A percentile compares a stretch with the other conserved stretches of the same genome.
Conservation (phyloP, 202 grass and related monocot genomes). For the Brachypodium distachyon region DNA sequence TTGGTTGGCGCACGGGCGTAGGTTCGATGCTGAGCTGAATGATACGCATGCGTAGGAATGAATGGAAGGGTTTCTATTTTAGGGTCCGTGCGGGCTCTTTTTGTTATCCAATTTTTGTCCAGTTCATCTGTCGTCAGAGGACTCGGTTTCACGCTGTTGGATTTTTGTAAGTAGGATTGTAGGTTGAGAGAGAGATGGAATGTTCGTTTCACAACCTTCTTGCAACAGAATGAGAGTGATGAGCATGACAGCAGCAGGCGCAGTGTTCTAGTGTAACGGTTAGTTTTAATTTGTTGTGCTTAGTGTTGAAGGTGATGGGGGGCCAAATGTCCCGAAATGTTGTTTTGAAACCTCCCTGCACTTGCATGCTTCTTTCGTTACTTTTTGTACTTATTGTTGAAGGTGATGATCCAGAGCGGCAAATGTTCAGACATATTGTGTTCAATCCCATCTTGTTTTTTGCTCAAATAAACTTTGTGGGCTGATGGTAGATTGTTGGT, state of each 20-base stretch:
- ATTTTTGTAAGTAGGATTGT: neutral
- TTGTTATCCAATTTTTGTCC: neutral
- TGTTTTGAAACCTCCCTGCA: no score
- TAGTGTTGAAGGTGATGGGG: neutral
- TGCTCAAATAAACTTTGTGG: neutral
- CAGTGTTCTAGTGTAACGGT: no score
- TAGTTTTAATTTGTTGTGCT: no score
- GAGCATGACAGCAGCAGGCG: neutral
- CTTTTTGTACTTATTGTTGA: neutral
- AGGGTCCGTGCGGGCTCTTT: neutral
- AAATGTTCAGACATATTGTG: neutral
- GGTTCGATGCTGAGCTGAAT: constrained; percentile 8
- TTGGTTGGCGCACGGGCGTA: no score
- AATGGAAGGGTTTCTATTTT: neutral
- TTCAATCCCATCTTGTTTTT: neutral
- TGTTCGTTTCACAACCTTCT: neutral
- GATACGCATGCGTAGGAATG: neutral
- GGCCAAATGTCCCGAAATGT: neutral
- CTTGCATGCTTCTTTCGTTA: no score
- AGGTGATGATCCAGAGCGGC: neutral
- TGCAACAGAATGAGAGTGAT: neutral
- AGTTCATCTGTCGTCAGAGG: no score
- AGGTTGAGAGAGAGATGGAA: neutral
- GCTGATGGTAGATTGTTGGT: no score
- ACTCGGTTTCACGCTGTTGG: neutral